These are phyloP conservation scores for Chrysoporthe austroafricana DNA, from an alignment of 2,329 filamentous ascomycete species.

Conservation along the genomic window DNA sequence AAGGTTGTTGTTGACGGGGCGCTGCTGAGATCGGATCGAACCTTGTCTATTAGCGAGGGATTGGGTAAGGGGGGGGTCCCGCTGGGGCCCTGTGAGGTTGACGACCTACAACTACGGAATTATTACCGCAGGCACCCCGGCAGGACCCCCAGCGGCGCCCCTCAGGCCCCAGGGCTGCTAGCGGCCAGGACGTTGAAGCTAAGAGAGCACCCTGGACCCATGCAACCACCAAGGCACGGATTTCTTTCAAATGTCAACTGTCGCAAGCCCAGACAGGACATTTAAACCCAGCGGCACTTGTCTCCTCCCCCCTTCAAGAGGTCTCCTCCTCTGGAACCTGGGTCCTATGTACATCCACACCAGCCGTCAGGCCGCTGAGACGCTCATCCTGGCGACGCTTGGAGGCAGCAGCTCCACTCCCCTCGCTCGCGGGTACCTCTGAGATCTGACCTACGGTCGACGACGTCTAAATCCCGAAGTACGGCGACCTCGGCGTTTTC, in stretches of 20 bases:
- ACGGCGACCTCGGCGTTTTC: not conserved
- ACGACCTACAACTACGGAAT: not conserved
- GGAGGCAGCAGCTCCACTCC: not conserved
- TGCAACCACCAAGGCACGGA: not conserved
- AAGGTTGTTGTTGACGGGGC: not conserved
- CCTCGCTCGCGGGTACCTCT: not conserved
- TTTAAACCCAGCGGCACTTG: not conserved
- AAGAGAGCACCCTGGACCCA: not conserved
- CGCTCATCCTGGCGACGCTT: not conserved
- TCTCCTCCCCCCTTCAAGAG: not conserved
- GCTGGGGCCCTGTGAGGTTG: not conserved
- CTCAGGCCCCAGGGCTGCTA: not conserved
- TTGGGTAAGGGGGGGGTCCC: not conserved
- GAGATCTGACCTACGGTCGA: not conserved
- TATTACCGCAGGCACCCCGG: not conserved
- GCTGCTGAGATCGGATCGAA: conserved; percentile 4
- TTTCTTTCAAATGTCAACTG: not conserved
- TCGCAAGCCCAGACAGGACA: not conserved
- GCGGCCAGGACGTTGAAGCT: not conserved
- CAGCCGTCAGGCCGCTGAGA: not conserved
- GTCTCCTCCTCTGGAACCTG: not conserved
- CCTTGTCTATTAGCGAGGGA: not conserved
- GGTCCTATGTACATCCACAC: not conserved
- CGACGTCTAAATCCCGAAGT: not conserved
- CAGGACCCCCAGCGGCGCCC: not conserved